Base-by-base conservation (phyloP, 306 rosid genomes). In the Carpinus fangiana region DNA sequence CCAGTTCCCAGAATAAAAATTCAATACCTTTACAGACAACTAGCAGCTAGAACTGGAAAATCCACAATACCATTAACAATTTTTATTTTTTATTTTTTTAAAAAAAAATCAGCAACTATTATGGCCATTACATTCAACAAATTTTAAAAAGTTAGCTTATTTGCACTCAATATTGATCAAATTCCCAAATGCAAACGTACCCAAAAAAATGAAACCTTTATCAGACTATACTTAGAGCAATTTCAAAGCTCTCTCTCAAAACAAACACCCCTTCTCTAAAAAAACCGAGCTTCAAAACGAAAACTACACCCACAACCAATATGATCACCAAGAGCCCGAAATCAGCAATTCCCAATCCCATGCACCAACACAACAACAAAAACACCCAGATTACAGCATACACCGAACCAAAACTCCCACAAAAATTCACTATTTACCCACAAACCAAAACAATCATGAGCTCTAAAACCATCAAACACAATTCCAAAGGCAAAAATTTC, bases 401-500 rank as follows among this genome's bases (percentile, higher is more conserved):
- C n/a, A 12, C 46, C 50, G 51, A 53, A 16, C 36, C 68, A 64
- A 77, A 70, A 72, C 28, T n/a, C 53, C 64, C 72, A 65, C 3
- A 18, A 2, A 5, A 50, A 18, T 7, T 13, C 47, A 31, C 21
- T 28, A 16, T 26, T 50, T 73, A 20, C 17, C 12, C n/a, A 34
- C 69, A 62, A 8, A 5, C 13, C 50, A 5, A 36, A 53, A 65
- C 46, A n/a, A 38, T 17, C 9, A 6, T 13, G 12, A 64, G 36
- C 60, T 73, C 79, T 41, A 8, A 79, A 73, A 68, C 11, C 14
- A 75, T 45, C 5, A 16, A 26, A 73, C 18, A 43, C 65, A 52
- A 76, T 38, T 28, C 20, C 45, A 36, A 66, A 50, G 5, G 2
- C 54, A 17, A 11, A 43, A 77, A 23, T 2, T 18, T 77, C 13